phyloP scores from a whole-genome alignment of 2,329 filamentous ascomycete species.

The Plenodomus biglobosus region DNA sequence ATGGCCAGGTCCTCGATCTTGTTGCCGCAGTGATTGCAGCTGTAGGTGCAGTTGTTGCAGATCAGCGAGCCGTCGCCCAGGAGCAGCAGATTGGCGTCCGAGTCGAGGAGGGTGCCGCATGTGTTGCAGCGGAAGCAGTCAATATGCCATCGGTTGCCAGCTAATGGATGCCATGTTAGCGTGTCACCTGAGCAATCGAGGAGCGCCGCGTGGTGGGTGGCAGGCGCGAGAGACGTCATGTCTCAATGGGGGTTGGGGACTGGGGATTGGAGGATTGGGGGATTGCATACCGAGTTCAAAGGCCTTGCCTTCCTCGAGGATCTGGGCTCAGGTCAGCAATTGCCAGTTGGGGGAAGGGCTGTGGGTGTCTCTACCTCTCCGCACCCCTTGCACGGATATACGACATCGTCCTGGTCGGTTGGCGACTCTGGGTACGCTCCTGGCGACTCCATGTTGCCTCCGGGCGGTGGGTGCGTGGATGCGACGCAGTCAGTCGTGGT shows the following conservation, averaged over 20 bases:
- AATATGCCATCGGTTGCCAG: slow-evolving; percentile 96
- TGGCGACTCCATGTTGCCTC: slow-evolving; percentile 55
- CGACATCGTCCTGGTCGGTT: slow-evolving; percentile 49
- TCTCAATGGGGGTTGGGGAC: no score
- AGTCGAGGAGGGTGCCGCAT: slow-evolving; percentile 93
- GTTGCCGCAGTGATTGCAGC: slow-evolving; percentile 92
- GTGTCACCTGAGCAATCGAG: background rate
- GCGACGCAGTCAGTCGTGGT: background rate
- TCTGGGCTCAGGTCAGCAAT: slow-evolving; percentile 57
- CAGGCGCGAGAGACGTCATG: slow-evolving; percentile 3
- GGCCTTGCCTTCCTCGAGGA: slow-evolving; percentile 96
- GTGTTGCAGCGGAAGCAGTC: slow-evolving; percentile 98
- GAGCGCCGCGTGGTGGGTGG: slow-evolving; percentile 1
- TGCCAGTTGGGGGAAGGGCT: slow-evolving; percentile 1
- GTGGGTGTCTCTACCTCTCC: slow-evolving; percentile 36
- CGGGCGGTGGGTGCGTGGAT: slow-evolving; percentile 5
- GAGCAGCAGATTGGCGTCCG: slow-evolving; percentile 93
- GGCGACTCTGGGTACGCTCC: slow-evolving; percentile 56
- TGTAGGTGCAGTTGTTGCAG: slow-evolving; percentile 99
- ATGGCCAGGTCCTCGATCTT: slow-evolving; percentile 99
- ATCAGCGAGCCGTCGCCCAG: slow-evolving; percentile 97
- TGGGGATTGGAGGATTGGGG: no score
- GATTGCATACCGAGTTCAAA: slow-evolving; percentile 82
- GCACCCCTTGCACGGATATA: slow-evolving; percentile 69
- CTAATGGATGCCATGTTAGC: slow-evolving; percentile 56